Evolutionary conservation across 441 rosid species (phyloP).

Genomic region (Arabidopsis hybrid): DNA sequence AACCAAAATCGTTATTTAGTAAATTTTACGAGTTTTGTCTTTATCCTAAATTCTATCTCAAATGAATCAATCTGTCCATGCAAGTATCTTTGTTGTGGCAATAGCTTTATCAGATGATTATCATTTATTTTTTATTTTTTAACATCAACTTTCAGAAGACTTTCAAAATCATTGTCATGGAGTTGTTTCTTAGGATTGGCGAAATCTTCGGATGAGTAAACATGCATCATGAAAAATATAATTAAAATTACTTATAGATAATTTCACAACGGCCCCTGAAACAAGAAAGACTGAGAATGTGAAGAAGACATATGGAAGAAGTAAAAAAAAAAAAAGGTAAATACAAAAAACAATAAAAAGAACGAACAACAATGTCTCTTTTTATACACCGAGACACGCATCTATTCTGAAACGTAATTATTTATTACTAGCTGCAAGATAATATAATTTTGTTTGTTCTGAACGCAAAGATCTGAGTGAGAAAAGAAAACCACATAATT

Average conservation of each 20-base stretch:
- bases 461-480: too few species aligned
- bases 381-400: slow-evolving; percentile 27
- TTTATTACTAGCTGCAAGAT: too few species aligned
- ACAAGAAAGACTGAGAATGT: slow-evolving; percentile 44
- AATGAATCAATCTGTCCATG: slow-evolving; percentile 8
- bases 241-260: not conserved
- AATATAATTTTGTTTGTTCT: too few species aligned
- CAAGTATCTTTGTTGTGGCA: too few species aligned
- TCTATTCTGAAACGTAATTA: not conserved
- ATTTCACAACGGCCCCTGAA: slow-evolving; percentile 36
- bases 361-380: slow-evolving; percentile 55
- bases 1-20: slow-evolving; percentile 16
- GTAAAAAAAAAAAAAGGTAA: slow-evolving; percentile 38
- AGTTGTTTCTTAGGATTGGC: too few species aligned
- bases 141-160: too few species aligned
- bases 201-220: too few species aligned
- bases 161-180: too few species aligned
- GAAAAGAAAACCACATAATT: too few species aligned
- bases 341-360: slow-evolving; percentile 53
- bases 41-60: slow-evolving; percentile 8
- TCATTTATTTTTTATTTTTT: too few species aligned
- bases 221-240: too few species aligned
- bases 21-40: slow-evolving; percentile 23
- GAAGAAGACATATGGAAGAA: slow-evolving; percentile 52
- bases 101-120: too few species aligned